Base-by-base conservation (phyloP, 2,329 filamentous ascomycete species). In the Cytospora piceae region DNA sequence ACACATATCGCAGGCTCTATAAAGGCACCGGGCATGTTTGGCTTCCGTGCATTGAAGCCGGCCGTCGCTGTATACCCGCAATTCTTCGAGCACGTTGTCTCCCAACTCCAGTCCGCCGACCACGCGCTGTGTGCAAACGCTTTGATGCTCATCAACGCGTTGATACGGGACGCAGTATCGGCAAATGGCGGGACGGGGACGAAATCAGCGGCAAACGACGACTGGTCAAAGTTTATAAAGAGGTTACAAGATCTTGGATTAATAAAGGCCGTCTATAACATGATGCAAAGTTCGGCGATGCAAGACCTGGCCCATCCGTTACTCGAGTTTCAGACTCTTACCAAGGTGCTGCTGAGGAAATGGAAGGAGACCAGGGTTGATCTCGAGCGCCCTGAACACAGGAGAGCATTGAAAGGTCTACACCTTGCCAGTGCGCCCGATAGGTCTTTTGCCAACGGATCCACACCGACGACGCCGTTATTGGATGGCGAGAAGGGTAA, bases 141-240 rank as follows among this genome's bases (percentile, higher is more conserved):
- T 1, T 83, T 99, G 62, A 95, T 97, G 82, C 83, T 99, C 65
- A 92, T 99, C 77, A 99, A 99, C 76, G 93, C 94, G 0, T 83
- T 99, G 56, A 96, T 98, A 81, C 87, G 95, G 61, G 95, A 99
- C 76, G 91, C 93, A 6, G 88, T 98, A 60, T 90, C 91, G 32
- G 67, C 71, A 54, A 65, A 70, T 9, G 73, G 73, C 12, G 68
- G 69, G 4, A 71, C 72, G 39, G 73, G 75, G 17, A 78, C 77
- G 68, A 72, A 73, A 14, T 70, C 69, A 56, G 76, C 75, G 4
- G 74, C 77, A 1, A 79, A 77, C 20, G 88, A 92, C 67, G 94
- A 98, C 72, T 98, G 95, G 94, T 92, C 93, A 58, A 95, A 92
- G 72, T 96, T 98, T 73, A 94, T 99, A 77, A 97, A 97, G 80